Evolutionary conservation across 2,329 filamentous ascomycete species (phyloP).

Genomic region (Periglandula ipomoeae): DNA sequence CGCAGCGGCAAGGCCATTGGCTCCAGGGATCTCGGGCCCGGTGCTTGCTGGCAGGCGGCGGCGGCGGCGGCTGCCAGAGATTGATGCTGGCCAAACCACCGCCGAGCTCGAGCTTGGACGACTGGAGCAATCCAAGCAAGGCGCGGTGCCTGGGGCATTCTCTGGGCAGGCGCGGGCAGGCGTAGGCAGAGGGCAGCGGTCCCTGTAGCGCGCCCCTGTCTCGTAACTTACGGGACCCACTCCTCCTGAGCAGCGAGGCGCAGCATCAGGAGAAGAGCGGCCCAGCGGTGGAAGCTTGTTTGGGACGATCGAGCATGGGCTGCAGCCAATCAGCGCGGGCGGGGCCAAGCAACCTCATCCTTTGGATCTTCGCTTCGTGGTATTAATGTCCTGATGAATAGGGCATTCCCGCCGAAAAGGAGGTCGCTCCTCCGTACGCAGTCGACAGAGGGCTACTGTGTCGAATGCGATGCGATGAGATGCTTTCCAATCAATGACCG

Average conservation of each 20-base stretch:
- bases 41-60: too few relatives aligned
- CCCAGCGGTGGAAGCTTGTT: slow-evolving; percentile 1
- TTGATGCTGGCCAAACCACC: too few relatives aligned
- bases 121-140: too few relatives aligned
- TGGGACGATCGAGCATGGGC: slow-evolving; percentile 1
- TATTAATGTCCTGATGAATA: too few relatives aligned
- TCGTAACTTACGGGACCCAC: neutral
- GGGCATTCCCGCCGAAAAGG: too few relatives aligned
- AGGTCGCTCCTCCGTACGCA: neutral
- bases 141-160: neutral
- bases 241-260: neutral
- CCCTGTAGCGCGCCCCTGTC: neutral
- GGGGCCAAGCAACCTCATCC: neutral
- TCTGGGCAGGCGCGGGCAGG: neutral
- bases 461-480: too few relatives aligned
- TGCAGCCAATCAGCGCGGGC: neutral
- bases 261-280: neutral
- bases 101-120: too few relatives aligned
- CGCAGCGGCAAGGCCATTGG: neutral
- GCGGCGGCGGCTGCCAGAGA: too few relatives aligned
- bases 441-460: too few relatives aligned
- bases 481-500: too few relatives aligned
- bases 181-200: neutral
- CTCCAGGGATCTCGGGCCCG: neutral
- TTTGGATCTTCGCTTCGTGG: neutral